Percentiles rank a stretch among this genome's conserved stretches.
These are phyloP conservation scores for Vitis hybrid DNA, from an alignment of 177 flowering plant species.

Conservation along the genomic window DNA sequence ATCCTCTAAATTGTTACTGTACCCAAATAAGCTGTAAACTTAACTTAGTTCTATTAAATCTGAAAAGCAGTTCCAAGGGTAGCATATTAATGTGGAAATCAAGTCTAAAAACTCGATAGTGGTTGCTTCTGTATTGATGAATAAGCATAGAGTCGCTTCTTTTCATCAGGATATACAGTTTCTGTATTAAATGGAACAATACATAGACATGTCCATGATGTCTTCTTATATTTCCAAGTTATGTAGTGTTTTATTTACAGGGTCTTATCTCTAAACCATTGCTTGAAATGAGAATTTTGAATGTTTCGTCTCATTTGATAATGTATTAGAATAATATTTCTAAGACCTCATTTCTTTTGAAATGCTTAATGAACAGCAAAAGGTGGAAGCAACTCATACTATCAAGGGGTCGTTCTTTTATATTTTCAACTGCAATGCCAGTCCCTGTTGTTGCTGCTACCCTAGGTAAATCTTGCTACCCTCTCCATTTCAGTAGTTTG, in stretches of 20 bases:
- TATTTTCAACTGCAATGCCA: constrained; percentile 87
- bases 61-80: not conserved
- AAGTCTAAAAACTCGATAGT: not conserved
- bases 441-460: constrained; percentile 89
- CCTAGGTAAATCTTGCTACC: constrained; percentile 44
- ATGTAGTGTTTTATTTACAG: no score
- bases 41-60: not conserved
- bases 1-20: not conserved
- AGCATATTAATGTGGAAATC: not conserved
- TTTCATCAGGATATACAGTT: not conserved
- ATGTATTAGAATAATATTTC: not conserved
- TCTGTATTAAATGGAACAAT: not conserved
- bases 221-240: no score
- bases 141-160: not conserved
- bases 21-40: not conserved
- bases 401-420: constrained; percentile 88
- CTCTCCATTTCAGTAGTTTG: not conserved
- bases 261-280: no score
- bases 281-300: no score
- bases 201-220: no score
- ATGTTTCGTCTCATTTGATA: no score
- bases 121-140: constrained; percentile 1
- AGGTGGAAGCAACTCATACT: constrained; percentile 83
- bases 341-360: not conserved
- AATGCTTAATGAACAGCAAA: constrained; percentile 52